Percentiles rank a stretch among this genome's conserved stretches.
phyloP scores from a whole-genome alignment of 1,284 basidiomycete species.

The Ceratobasidium sp. region DNA sequence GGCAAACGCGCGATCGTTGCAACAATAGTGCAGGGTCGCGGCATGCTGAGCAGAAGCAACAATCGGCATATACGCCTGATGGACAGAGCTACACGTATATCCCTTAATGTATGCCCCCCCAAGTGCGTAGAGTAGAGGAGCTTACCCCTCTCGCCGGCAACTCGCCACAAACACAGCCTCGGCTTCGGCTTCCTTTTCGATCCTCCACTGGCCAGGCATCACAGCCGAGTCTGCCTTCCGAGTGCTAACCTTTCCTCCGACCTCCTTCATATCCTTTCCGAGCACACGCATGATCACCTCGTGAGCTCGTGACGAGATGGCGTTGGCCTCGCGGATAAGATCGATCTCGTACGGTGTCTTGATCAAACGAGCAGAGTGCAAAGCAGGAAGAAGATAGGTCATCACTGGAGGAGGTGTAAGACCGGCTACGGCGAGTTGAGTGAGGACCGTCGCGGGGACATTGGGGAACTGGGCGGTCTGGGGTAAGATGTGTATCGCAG shows the following conservation, averaged over 20 bases:
- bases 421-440: constrained; percentile 49
- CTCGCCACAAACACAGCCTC: constrained; percentile 90
- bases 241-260: constrained; percentile 54
- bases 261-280: constrained; percentile 65
- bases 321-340: constrained; percentile 77
- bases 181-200: constrained; percentile 88
- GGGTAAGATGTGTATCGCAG: constrained; percentile 70
- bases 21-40: constrained; percentile 89
- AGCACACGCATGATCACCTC: constrained; percentile 90
- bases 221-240: constrained; percentile 57
- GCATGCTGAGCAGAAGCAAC: constrained; percentile 84
- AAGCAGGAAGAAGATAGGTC: constrained; percentile 70
- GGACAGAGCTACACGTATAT: constrained; percentile 75
- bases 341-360: constrained; percentile 79
- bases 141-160: constrained; percentile 82
- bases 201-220: constrained; percentile 79
- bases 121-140: constrained; percentile 86
- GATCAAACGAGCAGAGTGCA: constrained; percentile 79
- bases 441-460: constrained; percentile 61
- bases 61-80: constrained; percentile 90
- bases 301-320: constrained; percentile 86
- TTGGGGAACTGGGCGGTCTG: constrained; percentile 56
- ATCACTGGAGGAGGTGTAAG: constrained; percentile 53
- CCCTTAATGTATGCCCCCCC: constrained; percentile 94
- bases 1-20: constrained; percentile 78